A percentile compares a stretch with the other conserved stretches of the same genome.
Conservation (phyloP, 2,329 filamentous ascomycete genomes). For the Triangularia setosa region DNA sequence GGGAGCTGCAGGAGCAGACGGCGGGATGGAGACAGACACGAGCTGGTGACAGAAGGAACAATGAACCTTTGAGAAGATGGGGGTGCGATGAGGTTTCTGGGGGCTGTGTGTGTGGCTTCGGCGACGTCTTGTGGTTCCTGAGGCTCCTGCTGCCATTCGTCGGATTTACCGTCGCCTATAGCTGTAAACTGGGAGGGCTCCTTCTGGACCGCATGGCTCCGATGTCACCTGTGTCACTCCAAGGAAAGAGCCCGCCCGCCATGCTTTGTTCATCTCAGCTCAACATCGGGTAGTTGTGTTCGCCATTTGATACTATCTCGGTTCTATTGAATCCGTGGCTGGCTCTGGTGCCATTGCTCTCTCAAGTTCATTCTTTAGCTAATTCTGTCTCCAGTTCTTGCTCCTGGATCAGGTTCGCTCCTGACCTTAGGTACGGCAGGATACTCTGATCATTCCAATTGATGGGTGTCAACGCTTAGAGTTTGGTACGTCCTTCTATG, state of each 20-base stretch:
- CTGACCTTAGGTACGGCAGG: too few relatives aligned
- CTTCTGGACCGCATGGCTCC: background rate
- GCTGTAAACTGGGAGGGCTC: background rate
- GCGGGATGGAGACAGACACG: background rate
- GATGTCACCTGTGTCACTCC: background rate
- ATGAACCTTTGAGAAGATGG: background rate
- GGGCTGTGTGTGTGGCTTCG: constrained; percentile 1
- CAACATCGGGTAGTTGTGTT: too few relatives aligned
- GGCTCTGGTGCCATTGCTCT: too few relatives aligned
- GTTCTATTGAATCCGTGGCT: too few relatives aligned
- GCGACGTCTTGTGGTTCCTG: constrained; percentile 7
- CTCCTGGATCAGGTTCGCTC: too few relatives aligned
- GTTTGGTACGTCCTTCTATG: too few relatives aligned
- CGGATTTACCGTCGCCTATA: background rate
- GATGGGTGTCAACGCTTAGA: too few relatives aligned
- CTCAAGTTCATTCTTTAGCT: too few relatives aligned
- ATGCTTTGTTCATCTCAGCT: too few relatives aligned
- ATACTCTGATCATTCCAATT: too few relatives aligned
- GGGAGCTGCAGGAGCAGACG: background rate
- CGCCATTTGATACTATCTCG: too few relatives aligned
- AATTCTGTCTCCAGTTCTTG: too few relatives aligned
- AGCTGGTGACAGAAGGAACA: background rate
- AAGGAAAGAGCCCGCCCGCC: background rate
- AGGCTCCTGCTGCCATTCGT: constrained; percentile 2
- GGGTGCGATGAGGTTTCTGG: background rate